Conservation (phyloP, 495 filamentous ascomycete genomes). For the Penicillium canariense region DNA sequence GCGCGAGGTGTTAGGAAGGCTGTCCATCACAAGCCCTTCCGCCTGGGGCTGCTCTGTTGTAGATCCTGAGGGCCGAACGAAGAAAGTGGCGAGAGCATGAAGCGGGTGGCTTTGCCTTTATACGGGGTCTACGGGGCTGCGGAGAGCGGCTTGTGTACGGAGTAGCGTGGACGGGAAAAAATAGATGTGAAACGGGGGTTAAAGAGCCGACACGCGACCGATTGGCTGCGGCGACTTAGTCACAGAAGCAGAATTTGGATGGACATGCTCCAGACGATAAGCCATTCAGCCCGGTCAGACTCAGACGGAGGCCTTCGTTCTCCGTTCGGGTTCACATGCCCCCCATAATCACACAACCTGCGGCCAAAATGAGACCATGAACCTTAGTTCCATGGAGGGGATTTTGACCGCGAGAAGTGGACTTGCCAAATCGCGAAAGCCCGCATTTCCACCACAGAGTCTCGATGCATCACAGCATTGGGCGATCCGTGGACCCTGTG, state of each 20-base stretch:
- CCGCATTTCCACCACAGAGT: not conserved
- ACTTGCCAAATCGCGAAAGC: not conserved
- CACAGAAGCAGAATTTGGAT: not conserved
- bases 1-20: not conserved
- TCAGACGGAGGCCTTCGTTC: not conserved
- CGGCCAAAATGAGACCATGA: conserved; percentile 10
- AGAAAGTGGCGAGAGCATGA: not conserved
- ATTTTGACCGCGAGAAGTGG: not conserved
- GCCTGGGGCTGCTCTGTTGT: not conserved
- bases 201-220: conserved; percentile 15
- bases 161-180: conserved; percentile 3
- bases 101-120: conserved; percentile 7
- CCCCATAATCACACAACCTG: conserved; percentile 11
- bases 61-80: not conserved
- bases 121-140: not conserved
- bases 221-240: conserved; percentile 8
- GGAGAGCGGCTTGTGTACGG: conserved; percentile 4
- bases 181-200: conserved; percentile 12
- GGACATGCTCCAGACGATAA: not conserved
- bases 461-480: not conserved
- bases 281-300: not conserved
- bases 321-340: not conserved
- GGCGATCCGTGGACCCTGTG: conserved; percentile 1
- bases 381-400: not conserved
- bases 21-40: conserved; percentile 6